Conservation (phyloP, 495 filamentous ascomycete species). For the Aspergillus olivimuriae region DNA sequence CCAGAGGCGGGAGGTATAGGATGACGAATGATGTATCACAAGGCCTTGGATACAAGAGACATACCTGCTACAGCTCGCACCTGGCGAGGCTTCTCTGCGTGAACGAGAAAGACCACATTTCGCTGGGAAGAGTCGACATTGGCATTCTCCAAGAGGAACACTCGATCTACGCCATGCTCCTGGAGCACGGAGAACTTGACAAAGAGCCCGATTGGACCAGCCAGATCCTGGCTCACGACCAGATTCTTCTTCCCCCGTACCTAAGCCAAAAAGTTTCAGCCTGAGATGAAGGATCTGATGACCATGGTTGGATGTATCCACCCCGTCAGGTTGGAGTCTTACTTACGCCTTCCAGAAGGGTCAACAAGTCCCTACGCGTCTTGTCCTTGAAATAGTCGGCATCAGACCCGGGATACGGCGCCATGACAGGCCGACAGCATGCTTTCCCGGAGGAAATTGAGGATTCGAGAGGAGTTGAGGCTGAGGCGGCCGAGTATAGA, state of each 20-base stretch:
- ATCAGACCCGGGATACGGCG: slow-evolving; percentile 68
- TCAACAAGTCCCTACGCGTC: slow-evolving; percentile 76
- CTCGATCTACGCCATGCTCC: slow-evolving; percentile 94
- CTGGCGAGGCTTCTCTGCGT: slow-evolving; percentile 79
- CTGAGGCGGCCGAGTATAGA: not conserved
- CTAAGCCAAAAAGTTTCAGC: slow-evolving; percentile 42
- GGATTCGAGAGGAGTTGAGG: slow-evolving; percentile 6
- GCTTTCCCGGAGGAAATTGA: slow-evolving; percentile 16
- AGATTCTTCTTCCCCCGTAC: slow-evolving; percentile 98
- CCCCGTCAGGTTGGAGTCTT: slow-evolving; percentile 34
- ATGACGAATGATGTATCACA: too few relatives aligned
- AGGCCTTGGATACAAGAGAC: slow-evolving; percentile 27
- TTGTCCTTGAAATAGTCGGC: slow-evolving; percentile 75
- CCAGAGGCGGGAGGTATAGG: too few relatives aligned
- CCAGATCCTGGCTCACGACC: slow-evolving; percentile 83
- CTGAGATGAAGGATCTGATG: slow-evolving; percentile 1
- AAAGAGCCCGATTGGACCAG: slow-evolving; percentile 81
- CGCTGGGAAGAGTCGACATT: slow-evolving; percentile 89
- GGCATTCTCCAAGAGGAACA: slow-evolving; percentile 91
- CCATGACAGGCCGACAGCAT: slow-evolving; percentile 37
- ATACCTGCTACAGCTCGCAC: slow-evolving; percentile 84
- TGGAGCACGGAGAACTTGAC: slow-evolving; percentile 87
- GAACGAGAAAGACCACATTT: slow-evolving; percentile 88
- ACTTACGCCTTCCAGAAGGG: slow-evolving; percentile 89
- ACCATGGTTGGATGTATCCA: too few relatives aligned